Percentiles rank a stretch among this genome's conserved stretches.
Evolutionary conservation across 768 basidiomycete genomes (phyloP).

Genomic region (Goffeauzyma gilvescens): DNA sequence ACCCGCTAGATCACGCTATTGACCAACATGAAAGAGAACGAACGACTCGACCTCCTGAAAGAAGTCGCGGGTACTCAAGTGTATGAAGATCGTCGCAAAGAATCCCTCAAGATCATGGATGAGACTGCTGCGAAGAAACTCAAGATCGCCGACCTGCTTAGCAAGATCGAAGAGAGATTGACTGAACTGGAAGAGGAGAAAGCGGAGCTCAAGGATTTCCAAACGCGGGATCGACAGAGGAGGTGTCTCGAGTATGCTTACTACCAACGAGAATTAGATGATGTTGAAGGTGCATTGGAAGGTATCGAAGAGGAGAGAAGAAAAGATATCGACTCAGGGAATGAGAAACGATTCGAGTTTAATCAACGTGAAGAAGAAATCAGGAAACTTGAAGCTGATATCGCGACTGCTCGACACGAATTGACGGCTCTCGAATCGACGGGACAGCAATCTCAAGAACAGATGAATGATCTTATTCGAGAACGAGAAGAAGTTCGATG

Average conservation of each 20-base stretch:
- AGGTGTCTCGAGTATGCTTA: conserved; percentile 87
- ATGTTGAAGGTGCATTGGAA: conserved; percentile 66
- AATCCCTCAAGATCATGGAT: conserved; percentile 88
- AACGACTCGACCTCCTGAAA: conserved; percentile 80
- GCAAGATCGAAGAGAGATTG: conserved; percentile 76
- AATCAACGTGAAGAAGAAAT: conserved; percentile 67
- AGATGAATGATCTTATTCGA: conserved; percentile 70
- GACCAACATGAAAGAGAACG: conserved; percentile 91
- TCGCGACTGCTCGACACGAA: conserved; percentile 49
- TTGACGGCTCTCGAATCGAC: conserved; percentile 52
- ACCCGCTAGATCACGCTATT: conserved; percentile 63
- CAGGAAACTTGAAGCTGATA: conserved; percentile 56
- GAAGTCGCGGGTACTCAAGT: conserved; percentile 97
- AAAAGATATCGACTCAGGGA: conserved; percentile 65
- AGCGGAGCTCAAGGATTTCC: conserved; percentile 89
- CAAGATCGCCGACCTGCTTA: conserved; percentile 76
- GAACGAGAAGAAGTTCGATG: conserved; percentile 73
- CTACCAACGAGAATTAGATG: conserved; percentile 74
- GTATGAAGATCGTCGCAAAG: conserved; percentile 80
- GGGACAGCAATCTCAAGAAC: conserved; percentile 56
- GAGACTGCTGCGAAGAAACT: conserved; percentile 71
- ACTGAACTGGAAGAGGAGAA: conserved; percentile 92
- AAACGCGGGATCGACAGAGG: conserved; percentile 74
- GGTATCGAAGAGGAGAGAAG: conserved; percentile 51
- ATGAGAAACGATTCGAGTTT: conserved; percentile 61